Evolutionary conservation across 2,329 filamentous ascomycete genomes (phyloP).

Genomic region (Gremmenia infestans): DNA sequence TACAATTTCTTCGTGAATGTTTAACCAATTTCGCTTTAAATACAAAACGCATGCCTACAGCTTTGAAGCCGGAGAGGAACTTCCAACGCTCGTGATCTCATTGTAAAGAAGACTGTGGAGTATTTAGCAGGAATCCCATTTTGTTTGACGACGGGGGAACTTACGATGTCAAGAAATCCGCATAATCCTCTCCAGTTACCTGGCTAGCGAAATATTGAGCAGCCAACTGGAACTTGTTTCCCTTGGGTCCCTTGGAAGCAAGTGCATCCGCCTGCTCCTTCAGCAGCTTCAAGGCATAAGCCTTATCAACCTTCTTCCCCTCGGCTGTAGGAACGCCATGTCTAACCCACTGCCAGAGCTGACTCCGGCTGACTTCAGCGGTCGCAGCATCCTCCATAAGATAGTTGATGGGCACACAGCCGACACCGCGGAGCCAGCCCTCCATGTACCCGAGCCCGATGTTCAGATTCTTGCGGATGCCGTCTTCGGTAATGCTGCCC

Average conservation of each 20-base stretch:
- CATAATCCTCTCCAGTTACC: conserved; percentile 95
- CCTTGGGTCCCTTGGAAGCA: conserved; percentile 68
- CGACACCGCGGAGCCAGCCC: conserved; percentile 90
- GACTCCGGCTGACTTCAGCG: conserved; percentile 87
- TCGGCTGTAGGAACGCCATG: conserved; percentile 72
- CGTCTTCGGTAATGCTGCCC: conserved; percentile 84
- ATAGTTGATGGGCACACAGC: conserved; percentile 96
- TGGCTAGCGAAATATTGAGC: conserved; percentile 90
- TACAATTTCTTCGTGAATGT: conserved; percentile 7
- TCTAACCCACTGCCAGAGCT: conserved; percentile 94
- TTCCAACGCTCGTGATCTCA: conserved; percentile 73
- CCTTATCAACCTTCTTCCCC: conserved; percentile 90
- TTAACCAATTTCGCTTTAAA: conserved; percentile 8
- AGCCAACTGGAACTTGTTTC: conserved; percentile 87
- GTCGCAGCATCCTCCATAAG: conserved; percentile 98
- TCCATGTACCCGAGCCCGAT: conserved; percentile 99
- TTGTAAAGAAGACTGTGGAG: conserved; percentile 71
- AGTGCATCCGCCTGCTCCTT: conserved; percentile 80
- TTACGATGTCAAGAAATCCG: conserved; percentile 87
- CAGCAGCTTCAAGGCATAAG: conserved; percentile 79
- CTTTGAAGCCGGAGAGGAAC: conserved; percentile 29
- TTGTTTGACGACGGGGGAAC: conserved; percentile 30
- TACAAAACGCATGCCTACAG: conserved; percentile 18
- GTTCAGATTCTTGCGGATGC: conserved; percentile 95
- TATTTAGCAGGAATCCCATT: conserved; percentile 2